Conservation (phyloP, 2,329 filamentous ascomycete genomes). For the Alternaria sp. region DNA sequence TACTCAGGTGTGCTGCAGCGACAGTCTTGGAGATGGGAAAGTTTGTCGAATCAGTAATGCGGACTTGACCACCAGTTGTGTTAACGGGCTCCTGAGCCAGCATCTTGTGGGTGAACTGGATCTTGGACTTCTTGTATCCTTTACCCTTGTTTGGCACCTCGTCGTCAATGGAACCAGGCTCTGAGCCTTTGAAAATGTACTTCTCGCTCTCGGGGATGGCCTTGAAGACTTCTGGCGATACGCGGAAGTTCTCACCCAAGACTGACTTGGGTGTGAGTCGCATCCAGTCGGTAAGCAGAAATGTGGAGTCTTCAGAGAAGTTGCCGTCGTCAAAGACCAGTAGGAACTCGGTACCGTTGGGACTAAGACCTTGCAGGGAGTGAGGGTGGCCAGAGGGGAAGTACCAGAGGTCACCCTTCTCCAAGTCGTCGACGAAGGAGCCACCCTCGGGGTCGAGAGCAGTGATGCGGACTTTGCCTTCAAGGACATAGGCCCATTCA, state of each 20-base stretch:
- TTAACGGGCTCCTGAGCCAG: slow-evolving; percentile 72
- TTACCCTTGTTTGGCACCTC: slow-evolving; percentile 67
- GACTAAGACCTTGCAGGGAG: slow-evolving; percentile 74
- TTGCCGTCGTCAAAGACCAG: slow-evolving; percentile 68
- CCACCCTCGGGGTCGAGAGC: slow-evolving; percentile 78
- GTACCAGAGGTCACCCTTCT: slow-evolving; percentile 81
- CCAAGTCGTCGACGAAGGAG: slow-evolving; percentile 78
- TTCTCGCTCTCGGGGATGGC: slow-evolving; percentile 72
- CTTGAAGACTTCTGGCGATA: slow-evolving; percentile 74
- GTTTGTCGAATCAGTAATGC: slow-evolving; percentile 78
- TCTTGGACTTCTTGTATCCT: slow-evolving; percentile 70
- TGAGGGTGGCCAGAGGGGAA: slow-evolving; percentile 81
- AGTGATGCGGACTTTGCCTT: slow-evolving; percentile 74
- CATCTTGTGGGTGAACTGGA: slow-evolving; percentile 75
- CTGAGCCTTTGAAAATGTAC: slow-evolving; percentile 78
- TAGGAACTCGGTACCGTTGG: slow-evolving; percentile 71
- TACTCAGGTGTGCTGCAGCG: slow-evolving; percentile 74
- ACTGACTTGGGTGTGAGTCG: slow-evolving; percentile 76
- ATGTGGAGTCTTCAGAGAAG: slow-evolving; percentile 73
- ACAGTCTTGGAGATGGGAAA: slow-evolving; percentile 78
- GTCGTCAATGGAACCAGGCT: slow-evolving; percentile 69
- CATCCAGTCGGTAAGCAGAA: slow-evolving; percentile 77
- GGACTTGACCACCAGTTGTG: slow-evolving; percentile 73
- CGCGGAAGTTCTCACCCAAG: slow-evolving; percentile 77
- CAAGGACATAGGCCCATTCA: slow-evolving; percentile 79